A percentile compares a stretch with the other conserved stretches of the same genome.
Conservation (phyloP, 1,139 yeast genomes). For the Cylindricascospora bacillispora region DNA sequence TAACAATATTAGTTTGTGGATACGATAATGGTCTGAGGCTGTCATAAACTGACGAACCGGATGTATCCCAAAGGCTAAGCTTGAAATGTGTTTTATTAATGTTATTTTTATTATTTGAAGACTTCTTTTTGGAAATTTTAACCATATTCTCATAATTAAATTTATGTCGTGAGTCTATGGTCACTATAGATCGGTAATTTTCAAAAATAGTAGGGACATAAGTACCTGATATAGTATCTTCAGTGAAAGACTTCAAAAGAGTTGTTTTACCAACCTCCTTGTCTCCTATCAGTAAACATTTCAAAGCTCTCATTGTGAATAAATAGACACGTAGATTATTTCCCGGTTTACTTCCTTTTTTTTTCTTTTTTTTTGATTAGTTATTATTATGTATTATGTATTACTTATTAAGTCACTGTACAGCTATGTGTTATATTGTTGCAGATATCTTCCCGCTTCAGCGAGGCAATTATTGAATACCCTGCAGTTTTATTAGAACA, state of each 20-base stretch:
- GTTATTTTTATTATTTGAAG: not conserved
- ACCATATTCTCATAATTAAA: constrained; percentile 1
- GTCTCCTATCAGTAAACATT: constrained; percentile 93
- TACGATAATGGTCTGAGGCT: constrained; percentile 78
- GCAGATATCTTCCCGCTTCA: no score
- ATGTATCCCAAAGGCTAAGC: constrained; percentile 87
- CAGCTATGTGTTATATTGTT: no score
- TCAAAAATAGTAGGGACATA: constrained; percentile 90
- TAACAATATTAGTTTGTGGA: constrained; percentile 81
- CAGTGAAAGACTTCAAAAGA: constrained; percentile 74
- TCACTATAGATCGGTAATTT: constrained; percentile 60
- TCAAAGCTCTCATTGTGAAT: constrained; percentile 62
- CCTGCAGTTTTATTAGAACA: no score
- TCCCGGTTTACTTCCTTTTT: no score
- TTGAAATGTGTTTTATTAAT: constrained; percentile 30
- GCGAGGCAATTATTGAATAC: no score
- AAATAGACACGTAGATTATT: no score
- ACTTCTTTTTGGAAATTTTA: not conserved
- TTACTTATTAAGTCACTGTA: no score
- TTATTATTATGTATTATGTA: no score
- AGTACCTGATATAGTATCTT: constrained; percentile 82
- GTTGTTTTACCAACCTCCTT: constrained; percentile 95
- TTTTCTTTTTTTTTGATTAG: no score
- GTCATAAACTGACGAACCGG: constrained; percentile 88
- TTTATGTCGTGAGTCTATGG: no score